phyloP scores from a whole-genome alignment of 306 rosid genomes.

The Cucumis hystrix region DNA sequence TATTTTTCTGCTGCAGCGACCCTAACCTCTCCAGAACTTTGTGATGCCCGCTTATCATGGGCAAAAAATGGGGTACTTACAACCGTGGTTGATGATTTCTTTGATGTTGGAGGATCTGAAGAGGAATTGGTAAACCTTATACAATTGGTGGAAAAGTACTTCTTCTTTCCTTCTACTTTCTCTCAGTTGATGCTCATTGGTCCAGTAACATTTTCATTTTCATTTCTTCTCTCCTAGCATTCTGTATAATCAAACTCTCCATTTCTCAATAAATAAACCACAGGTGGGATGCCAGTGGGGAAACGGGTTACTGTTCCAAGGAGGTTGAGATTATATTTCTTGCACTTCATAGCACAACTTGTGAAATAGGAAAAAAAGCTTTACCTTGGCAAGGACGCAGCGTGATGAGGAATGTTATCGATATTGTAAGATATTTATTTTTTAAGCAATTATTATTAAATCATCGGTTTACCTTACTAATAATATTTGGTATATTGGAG shows the following conservation, averaged over 20 bases:
- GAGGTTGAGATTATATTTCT: conserved; percentile 57
- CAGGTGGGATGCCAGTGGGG: conserved; percentile 76
- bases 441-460: neutral
- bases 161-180: conserved; percentile 1
- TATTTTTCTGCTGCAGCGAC: conserved; percentile 60
- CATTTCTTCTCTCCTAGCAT: neutral
- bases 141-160: conserved; percentile 57
- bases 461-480: neutral
- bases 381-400: conserved; percentile 38
- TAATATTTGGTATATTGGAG: neutral
- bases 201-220: neutral
- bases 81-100: conserved; percentile 85
- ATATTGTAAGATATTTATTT: conserved; percentile 39
- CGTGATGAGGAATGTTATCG: conserved; percentile 34
- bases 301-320: conserved; percentile 43
- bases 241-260: neutral
- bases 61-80: conserved; percentile 65
- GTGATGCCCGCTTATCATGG: conserved; percentile 77
- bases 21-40: conserved; percentile 40
- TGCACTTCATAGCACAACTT: conserved; percentile 39
- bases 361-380: conserved; percentile 54
- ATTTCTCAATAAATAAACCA: conserved; percentile 6
- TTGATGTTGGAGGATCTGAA: conserved; percentile 55
- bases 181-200: neutral
- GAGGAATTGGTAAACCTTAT: conserved; percentile 61